phyloP scores from a whole-genome alignment of 2,329 filamentous ascomycete species.

The Leptographium lundbergii region DNA sequence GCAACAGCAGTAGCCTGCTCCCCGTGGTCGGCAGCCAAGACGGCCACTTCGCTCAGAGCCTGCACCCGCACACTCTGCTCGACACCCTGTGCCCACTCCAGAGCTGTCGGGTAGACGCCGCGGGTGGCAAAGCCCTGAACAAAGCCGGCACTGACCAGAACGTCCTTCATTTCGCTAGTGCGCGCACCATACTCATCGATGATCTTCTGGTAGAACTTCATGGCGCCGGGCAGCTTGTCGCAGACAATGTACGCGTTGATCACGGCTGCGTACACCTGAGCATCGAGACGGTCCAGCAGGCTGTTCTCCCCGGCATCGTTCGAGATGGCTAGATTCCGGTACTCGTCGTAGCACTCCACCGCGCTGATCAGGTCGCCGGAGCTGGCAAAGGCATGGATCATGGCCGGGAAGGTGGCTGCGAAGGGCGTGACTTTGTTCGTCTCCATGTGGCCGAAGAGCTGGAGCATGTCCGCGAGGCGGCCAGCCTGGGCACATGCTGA shows the following conservation, averaged over 20 bases:
- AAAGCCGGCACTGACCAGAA: conserved; percentile 61
- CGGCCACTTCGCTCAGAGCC: conserved; percentile 62
- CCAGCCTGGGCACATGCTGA: conserved; percentile 75
- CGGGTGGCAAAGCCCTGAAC: conserved; percentile 64
- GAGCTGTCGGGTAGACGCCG: conserved; percentile 59
- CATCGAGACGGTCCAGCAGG: conserved; percentile 61
- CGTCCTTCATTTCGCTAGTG: conserved; percentile 52
- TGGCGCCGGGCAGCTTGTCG: conserved; percentile 66
- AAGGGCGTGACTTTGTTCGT: conserved; percentile 58
- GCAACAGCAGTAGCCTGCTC: conserved; percentile 54
- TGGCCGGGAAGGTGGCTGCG: conserved; percentile 73
- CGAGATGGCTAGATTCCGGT: conserved; percentile 75
- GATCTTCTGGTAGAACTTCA: conserved; percentile 77
- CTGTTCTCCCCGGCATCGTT: conserved; percentile 62
- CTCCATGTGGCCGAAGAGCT: conserved; percentile 88
- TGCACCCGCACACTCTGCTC: conserved; percentile 43
- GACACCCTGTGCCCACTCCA: conserved; percentile 57
- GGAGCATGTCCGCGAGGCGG: conserved; percentile 76
- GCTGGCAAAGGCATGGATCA: conserved; percentile 88
- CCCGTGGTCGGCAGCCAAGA: conserved; percentile 67
- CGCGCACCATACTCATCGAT: conserved; percentile 47
- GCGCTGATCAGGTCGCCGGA: conserved; percentile 74
- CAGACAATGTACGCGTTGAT: conserved; percentile 80
- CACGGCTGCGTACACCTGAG: conserved; percentile 79
- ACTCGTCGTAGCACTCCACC: conserved; percentile 91